Base-by-base conservation (phyloP, 148 eudicot genomes). In the Chenopodium berlandieri region DNA sequence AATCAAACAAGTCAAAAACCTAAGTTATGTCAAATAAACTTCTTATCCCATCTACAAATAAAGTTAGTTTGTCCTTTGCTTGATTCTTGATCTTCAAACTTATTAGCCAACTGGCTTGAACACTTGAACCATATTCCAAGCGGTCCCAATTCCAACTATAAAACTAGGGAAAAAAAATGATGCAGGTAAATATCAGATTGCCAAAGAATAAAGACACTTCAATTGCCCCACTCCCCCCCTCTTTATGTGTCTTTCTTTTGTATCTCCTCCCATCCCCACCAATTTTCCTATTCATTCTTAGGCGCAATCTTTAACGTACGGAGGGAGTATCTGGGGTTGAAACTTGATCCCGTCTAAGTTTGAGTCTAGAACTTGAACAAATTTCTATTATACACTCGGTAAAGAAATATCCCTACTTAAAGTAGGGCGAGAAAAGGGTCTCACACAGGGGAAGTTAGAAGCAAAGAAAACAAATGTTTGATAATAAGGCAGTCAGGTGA, bases 1-100 rank as follows among this genome's bases (percentile, higher is more conserved):
- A 62, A 62, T 2, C 34, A n/a, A n/a, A 68, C 66, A 71, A 56
- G 76, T 54, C 32, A 79, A 37, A 71, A 63, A 37, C 25, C 79
- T 60, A 48, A 79, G 48, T 11, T n/a, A 34, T 17, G 47, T 70
- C 40, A n/a, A 67, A 32, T 37, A 30, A 34, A 68, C 22, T 54
- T 46, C 32, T 20, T 47, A 48, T 74, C 63, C 79, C 60, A 48
- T 52, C n/a, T 48, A 9, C 78, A 75, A 47, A 67, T 54, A 54
- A 81, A 67, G 83, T 27, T 80, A 9, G 23, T 75, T 65, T 65
- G 84, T 76, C 68, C 80, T 76, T 82, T 82, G 80, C 75, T 81
- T 81, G 34, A 54, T 30, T 47, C 34, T 76, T 82, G 76, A 70
- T 69, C 73, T 56, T 56, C 23, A 46, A 80, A 73, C 81, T 72